Evolutionary conservation across 2,329 filamentous ascomycete species (phyloP).

Genomic region (Aspergillus costaricaensis): DNA sequence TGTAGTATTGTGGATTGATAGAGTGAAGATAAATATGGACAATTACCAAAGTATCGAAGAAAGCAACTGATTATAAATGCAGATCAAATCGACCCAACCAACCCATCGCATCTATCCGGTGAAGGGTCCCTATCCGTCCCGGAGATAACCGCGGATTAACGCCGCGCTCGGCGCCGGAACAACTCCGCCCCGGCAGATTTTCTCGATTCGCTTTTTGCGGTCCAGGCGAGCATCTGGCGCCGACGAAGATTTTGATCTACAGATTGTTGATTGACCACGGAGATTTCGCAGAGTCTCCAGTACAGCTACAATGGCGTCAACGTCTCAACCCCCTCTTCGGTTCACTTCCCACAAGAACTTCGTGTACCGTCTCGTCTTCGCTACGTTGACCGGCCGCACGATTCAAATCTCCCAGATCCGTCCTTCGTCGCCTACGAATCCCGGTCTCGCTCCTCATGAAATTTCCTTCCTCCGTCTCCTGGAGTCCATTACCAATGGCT

Average conservation of each 20-base stretch:
- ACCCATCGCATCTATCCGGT: slow-evolving; percentile 9
- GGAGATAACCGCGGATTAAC: slow-evolving; percentile 34
- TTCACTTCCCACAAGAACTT: slow-evolving; percentile 86
- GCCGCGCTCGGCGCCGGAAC: slow-evolving; percentile 30
- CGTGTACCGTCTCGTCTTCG: slow-evolving; percentile 78
- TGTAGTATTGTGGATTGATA: neutral
- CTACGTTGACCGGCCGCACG: slow-evolving; percentile 86
- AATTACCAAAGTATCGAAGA: neutral
- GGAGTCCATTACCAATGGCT: slow-evolving; percentile 93
- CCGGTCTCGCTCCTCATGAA: slow-evolving; percentile 88
- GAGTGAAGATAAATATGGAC: neutral
- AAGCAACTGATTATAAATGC: neutral
- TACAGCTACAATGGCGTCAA: slow-evolving; percentile 37
- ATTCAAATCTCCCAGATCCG: slow-evolving; percentile 94
- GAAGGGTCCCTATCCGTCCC: slow-evolving; percentile 8
- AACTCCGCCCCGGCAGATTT: slow-evolving; percentile 34
- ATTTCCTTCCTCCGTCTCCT: slow-evolving; percentile 94
- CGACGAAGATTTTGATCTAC: neutral
- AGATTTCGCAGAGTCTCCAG: slow-evolving; percentile 17
- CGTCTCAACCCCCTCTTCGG: slow-evolving; percentile 58
- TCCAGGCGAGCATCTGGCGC: slow-evolving; percentile 3
- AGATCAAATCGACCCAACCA: neutral
- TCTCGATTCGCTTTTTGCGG: slow-evolving; percentile 29
- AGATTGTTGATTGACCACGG: slow-evolving; percentile 8
- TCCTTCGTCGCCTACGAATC: slow-evolving; percentile 77